Base-by-base conservation (phyloP, 2,329 filamentous ascomycete species). In the Bipolaris cookei region DNA sequence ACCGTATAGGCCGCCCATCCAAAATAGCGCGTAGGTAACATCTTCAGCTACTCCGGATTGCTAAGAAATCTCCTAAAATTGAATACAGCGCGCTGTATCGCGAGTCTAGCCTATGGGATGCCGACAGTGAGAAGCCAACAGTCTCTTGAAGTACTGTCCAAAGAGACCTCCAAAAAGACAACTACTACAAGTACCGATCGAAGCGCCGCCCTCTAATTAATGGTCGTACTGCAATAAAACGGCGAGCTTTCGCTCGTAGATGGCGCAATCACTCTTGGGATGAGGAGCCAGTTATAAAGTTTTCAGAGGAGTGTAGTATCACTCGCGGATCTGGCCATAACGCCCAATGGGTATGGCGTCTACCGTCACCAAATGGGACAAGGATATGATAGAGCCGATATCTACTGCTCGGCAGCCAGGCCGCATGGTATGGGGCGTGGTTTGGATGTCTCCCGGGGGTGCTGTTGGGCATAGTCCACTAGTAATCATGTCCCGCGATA, bases 401-500 rank as follows among this genome's bases (percentile, higher is more conserved):
- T 5, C 16, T 21, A 50, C 47, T 50, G 23, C 23, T 18, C 37
- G 47, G 11, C 34, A 50, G 21, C 47, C 37, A 8, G 47, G 37
- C n/a, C 42, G 34, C 1, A 53, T 58, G 44, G 50, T 58, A 4
- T 58, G 38, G 43, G 55, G 20, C 4, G 11, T 44, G 3, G 50
- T 59, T 2, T 61, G 55, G 54, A 46, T 50, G 13, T 28, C 32
- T 41, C 43, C 45, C 28, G 25, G 42, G 20, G 57, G 56, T 32
- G 28, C 30, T 34, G 20, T 45, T n/a, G 11, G 44, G 18, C 20
- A 51, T 16, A 51, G 39, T 43, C 38, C 34, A 10, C 48, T 64
- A 2, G 35, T 61, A 21, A 59, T 61, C 41, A 64, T 62, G 44
- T 16, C 43, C 11, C 52, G 55, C 18, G 62, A 63, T 41, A 18